Conservation (phyloP, 1,139 yeast species). For the Arxiozyma heterogenica region DNA sequence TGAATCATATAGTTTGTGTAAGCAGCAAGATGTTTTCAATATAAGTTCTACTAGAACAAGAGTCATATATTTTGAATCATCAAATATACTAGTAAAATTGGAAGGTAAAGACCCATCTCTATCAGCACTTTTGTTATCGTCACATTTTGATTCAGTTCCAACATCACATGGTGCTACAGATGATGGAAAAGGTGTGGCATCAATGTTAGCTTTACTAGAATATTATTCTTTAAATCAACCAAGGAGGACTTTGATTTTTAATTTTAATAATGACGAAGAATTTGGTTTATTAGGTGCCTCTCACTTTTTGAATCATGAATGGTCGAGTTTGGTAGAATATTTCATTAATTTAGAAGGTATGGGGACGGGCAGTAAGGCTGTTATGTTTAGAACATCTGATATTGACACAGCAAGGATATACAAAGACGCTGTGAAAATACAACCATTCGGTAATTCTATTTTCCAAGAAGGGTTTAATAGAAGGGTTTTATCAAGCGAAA, state of each 20-base stretch:
- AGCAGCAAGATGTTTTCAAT: slow-evolving; percentile 40
- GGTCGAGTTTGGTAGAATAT: slow-evolving; percentile 54
- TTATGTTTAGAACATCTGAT: slow-evolving; percentile 77
- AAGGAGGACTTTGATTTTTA: slow-evolving; percentile 62
- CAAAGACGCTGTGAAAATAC: slow-evolving; percentile 33
- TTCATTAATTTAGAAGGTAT: slow-evolving; percentile 91
- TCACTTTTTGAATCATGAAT: slow-evolving; percentile 64
- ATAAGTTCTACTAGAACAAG: slow-evolving; percentile 34
- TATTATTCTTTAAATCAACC: slow-evolving; percentile 44
- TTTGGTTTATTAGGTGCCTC: slow-evolving; percentile 81
- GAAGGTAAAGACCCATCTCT: slow-evolving; percentile 50
- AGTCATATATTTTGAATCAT: slow-evolving; percentile 66
- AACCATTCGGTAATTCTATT: slow-evolving; percentile 71
- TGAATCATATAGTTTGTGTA: slow-evolving; percentile 39
- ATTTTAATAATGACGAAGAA: slow-evolving; percentile 86
- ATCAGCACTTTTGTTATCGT: slow-evolving; percentile 66
- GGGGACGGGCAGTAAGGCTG: slow-evolving; percentile 86
- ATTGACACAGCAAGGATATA: slow-evolving; percentile 58
- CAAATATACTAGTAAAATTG: slow-evolving; percentile 64
- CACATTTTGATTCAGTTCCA: slow-evolving; percentile 88
- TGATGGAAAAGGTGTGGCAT: slow-evolving; percentile 87
- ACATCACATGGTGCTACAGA: slow-evolving; percentile 84
- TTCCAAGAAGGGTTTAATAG: slow-evolving; percentile 76
- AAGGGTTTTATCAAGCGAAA: slow-evolving; percentile 67
- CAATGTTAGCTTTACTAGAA: slow-evolving; percentile 62